Evolutionary conservation across 768 basidiomycete species (phyloP), one percentile per base, ranked within the genome.

Genomic region (Suillus luteus): DNA sequence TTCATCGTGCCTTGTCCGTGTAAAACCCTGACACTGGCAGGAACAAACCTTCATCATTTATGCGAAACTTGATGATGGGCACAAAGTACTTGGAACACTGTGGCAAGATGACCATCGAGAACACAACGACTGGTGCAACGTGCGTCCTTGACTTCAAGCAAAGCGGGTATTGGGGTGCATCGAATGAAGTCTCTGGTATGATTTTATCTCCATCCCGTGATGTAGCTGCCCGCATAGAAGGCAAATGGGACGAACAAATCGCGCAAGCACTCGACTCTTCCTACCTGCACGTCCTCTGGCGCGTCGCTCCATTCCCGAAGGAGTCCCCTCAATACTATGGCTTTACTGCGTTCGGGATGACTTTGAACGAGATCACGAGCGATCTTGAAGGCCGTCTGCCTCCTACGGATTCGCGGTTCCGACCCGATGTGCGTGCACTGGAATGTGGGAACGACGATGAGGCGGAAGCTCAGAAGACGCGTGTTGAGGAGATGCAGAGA

Each of bases 41-140:
- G 93, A 89, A 85, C 55, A 92, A 90, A 67, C 93, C 93, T 1
- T 93, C 92, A 1, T 91, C 91, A 2, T 96, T 95, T 76, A 87
- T 95, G 81, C 81, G 93, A 65, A 95, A 95, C 75, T 78, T 96
- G 63, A 88, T 95, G 86, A 89, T 93, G 76, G 94, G 94, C 11
- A 90, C 91, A 31, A 95, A 95, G 71, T 96, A 95, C 72, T 82
- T 96, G 33, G 93, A 95, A 71, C 94, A 95, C 69, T 84, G 82
- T 46, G 93, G 93, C 33, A 85, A 89, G 72, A 85, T 95, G 86
- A 84, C 80, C 12, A 86, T 96, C 52, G 85, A 86, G 64, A 92
- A 93, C 68, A 78, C 75, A 7, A 79, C 79, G 33, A 83, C 79
- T 31, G 80, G 81, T 14, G 79, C 80, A 43, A 83, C 82, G 22